A percentile compares a stretch with the other conserved stretches of the same genome.
These are phyloP conservation scores for Leccinum griseonigrum DNA, from an alignment of 1,284 basidiomycete species.

Conservation along the genomic window DNA sequence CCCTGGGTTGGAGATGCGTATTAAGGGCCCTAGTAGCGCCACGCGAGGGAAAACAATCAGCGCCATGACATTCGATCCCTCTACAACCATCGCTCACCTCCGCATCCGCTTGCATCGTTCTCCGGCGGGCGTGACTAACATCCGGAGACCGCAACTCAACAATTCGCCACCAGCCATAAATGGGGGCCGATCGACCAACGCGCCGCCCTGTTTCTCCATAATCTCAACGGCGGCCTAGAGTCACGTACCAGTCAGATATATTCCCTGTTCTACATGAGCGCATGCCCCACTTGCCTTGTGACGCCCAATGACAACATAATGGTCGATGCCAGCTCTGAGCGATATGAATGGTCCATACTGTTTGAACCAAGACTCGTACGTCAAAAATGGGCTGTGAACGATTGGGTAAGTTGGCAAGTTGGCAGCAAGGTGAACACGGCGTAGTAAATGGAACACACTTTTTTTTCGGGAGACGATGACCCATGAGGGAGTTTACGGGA, in stretches of 20 bases:
- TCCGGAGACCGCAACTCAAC: conserved; percentile 10
- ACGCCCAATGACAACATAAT: conserved; percentile 17
- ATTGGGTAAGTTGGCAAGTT: background rate
- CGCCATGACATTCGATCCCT: background rate
- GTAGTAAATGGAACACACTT: background rate
- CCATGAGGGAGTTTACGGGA: conserved; percentile 2
- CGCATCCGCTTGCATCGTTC: conserved; percentile 10
- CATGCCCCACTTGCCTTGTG: conserved; percentile 7
- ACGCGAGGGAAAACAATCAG: background rate
- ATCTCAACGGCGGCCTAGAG: conserved; percentile 14
- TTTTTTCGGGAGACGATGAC: conserved; percentile 8
- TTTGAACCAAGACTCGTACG: conserved; percentile 9
- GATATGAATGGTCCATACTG: conserved; percentile 14
- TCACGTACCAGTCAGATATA: background rate
- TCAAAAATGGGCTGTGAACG: conserved; percentile 3
- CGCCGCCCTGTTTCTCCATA: conserved; percentile 14
- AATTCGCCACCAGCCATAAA: conserved; percentile 7
- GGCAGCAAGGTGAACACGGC: background rate
- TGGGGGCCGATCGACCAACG: conserved; percentile 3
- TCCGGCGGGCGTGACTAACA: background rate
- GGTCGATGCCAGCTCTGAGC: conserved; percentile 5
- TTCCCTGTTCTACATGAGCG: background rate
- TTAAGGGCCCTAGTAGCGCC: conserved; percentile 10
- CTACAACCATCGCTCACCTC: background rate
- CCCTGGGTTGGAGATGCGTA: conserved; percentile 9